Base-by-base conservation (phyloP, 345 rosid species). In the Psidium friedrichsthalianum region DNA sequence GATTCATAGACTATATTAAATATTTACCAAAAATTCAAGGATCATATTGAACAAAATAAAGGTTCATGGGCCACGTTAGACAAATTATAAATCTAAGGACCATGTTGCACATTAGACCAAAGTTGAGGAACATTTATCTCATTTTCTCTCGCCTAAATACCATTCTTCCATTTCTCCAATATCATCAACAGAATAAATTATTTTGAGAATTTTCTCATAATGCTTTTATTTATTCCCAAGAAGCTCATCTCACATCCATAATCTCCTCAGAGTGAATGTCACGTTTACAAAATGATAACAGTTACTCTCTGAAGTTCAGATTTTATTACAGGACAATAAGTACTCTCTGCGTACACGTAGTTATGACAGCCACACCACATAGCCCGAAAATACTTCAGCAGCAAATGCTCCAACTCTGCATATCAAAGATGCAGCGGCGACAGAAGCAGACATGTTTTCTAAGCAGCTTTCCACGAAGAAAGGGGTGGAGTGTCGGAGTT, bases 401-500 rank as follows among this genome's bases (percentile, higher is more conserved):
- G 5, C 40, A 27, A 27, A 27, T 59, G 74, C 40, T 27, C 5
- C 1, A 61, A 14, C 74, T 61, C 40, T 27, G 74, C 40, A 32
- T 13, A 61, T 27, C 36, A n/a, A 58, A 6, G 74, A 61, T 27
- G 74, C 10, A 2, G 74, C 10, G 5, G 74, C 11, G 0, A 61
- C 40, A 27, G 40, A 61, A 8, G 5, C 74, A 14, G 40, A 32
- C 74, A 61, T 61, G 74, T 61, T 61, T 16, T 82, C 40, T 51
- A 82, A 82, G 32, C 25, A 22, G 56, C 83, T 47, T 82, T 86
- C 95, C 95, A 94, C 56, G 93, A 90, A 78, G 95, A 90, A 56
- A 92, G 51, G 2, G 93, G 93, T 22, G 94, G 95, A 59, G 95
- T 94, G 13, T 93, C 96, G 0, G 93, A 87, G 59, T 87, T 56